Evolutionary conservation across 2,329 filamentous ascomycete genomes (phyloP), one percentile per base, ranked within the genome.

Genomic region (Zasmidium angulare): DNA sequence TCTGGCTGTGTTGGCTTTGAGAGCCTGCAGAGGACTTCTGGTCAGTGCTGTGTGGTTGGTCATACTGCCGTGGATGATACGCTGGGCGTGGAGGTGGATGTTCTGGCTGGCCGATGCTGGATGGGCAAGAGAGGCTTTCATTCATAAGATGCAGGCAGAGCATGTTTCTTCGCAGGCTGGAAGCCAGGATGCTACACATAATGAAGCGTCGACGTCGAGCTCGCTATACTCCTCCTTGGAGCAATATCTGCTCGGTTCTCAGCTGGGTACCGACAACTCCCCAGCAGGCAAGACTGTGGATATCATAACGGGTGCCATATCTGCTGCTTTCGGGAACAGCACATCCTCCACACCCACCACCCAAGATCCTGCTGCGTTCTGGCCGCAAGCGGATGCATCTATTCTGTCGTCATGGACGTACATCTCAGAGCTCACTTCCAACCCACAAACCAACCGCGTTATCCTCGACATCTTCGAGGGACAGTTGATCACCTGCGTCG

Each of bases 71-170:
- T 97, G 91, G 78, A 86, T 90, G 50, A 96, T 98, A 84, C 86
- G 96, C 68, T 88, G 90, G 40, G 87, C 96, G 50, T 99, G 95
- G 96, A 86, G 93, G 43, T 89, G 91, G 61, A 82, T 98, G 66
- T 98, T 99, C 77, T 99, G 93, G 92, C 80, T 96, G 62, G 93
- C 90, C 61, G 93, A 97, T 74, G 82, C 90, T 78, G 82, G 90
- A 29, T 87, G 85, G 84, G 77, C 79, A 43, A 72, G 74, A 53
- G 77, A 80, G n/a, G 60, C 64, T 22, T 74, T 69, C 63, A 54
- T 74, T 52, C 54, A 55, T 6, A 65, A 62, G 46, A 58, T 71
- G 57, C 54, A 64, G 52, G 63, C 49, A 23, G 53, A 54, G 23
- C 29, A 60, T 14, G 53, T 56, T 21, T 50, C 49, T n/a, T n/a